Conservation (phyloP, 495 filamentous ascomycete species). For the Annulohypoxylon maeteangense region DNA sequence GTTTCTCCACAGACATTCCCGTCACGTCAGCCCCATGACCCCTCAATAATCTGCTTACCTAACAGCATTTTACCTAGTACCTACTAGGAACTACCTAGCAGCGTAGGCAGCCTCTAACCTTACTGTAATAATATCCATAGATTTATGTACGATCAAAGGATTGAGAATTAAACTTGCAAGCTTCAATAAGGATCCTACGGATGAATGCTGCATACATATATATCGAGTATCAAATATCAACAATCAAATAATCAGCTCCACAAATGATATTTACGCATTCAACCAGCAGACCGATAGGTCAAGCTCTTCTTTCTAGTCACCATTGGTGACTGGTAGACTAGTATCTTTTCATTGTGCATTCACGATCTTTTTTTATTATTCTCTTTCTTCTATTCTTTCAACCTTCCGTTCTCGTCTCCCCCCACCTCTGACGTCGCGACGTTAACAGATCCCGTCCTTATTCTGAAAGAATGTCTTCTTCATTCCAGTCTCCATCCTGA, state of each 20-base stretch:
- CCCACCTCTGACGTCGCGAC: conserved; percentile 21
- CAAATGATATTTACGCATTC: conserved; percentile 28
- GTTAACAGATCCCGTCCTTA: conserved; percentile 18
- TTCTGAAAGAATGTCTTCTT: conserved; percentile 43
- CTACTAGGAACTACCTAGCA: not conserved
- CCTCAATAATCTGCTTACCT: not conserved
- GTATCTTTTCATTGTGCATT: conserved; percentile 18
- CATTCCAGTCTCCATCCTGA: conserved; percentile 36
- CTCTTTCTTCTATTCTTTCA: conserved; percentile 33
- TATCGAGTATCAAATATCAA: not conserved
- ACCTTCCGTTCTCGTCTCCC: conserved; percentile 41
- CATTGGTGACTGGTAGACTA: conserved; percentile 6
- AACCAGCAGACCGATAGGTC: conserved; percentile 16
- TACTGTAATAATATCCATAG: no score
- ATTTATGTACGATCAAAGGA: no score
- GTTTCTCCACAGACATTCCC: not conserved
- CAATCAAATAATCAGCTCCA: not conserved
- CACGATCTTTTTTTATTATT: conserved; percentile 7
- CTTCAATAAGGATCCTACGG: not conserved
- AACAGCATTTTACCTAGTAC: no score
- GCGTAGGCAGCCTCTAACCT: not conserved
- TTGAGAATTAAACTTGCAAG: not conserved
- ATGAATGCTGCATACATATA: not conserved
- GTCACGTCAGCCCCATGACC: no score
- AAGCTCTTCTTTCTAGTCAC: conserved; percentile 31